Evolutionary conservation across 2,329 filamentous ascomycete species (phyloP).

Genomic region (Aspergillus hiratsukae): DNA sequence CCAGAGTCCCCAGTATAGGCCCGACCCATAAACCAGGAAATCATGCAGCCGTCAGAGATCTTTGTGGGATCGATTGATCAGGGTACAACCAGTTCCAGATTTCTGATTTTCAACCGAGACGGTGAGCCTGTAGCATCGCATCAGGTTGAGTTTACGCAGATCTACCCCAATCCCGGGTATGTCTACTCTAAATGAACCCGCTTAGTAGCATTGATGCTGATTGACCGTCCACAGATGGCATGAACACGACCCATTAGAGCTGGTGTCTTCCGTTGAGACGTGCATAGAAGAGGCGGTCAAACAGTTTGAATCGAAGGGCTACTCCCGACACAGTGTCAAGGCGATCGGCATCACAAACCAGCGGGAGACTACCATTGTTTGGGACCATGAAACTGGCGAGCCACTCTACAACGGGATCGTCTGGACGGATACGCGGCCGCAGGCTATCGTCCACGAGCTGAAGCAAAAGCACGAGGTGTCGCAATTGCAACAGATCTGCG

Average conservation of each 20-base stretch:
- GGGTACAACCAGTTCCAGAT: conserved; percentile 81
- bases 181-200: conserved; percentile 25
- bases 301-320: conserved; percentile 63
- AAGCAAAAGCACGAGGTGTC: conserved; percentile 64
- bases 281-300: conserved; percentile 72
- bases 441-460: conserved; percentile 68
- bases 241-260: conserved; percentile 75
- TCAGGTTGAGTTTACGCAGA: conserved; percentile 80
- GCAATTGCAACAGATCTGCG: conserved; percentile 64
- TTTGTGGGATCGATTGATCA: conserved; percentile 88
- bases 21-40: background rate
- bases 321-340: conserved; percentile 61
- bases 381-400: conserved; percentile 75
- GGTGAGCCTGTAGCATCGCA: conserved; percentile 76
- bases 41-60: conserved; percentile 22
- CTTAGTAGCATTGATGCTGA: background rate
- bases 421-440: conserved; percentile 83
- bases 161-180: conserved; percentile 79
- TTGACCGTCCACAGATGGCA: conserved; percentile 61
- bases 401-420: conserved; percentile 80
- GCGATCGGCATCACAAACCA: conserved; percentile 85
- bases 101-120: conserved; percentile 78
- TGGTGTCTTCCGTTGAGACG: conserved; percentile 67
- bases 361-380: conserved; percentile 81
- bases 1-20: background rate